Evolutionary conservation across 345 rosid species (phyloP).

Genomic region (Fremontodendron californicum): DNA sequence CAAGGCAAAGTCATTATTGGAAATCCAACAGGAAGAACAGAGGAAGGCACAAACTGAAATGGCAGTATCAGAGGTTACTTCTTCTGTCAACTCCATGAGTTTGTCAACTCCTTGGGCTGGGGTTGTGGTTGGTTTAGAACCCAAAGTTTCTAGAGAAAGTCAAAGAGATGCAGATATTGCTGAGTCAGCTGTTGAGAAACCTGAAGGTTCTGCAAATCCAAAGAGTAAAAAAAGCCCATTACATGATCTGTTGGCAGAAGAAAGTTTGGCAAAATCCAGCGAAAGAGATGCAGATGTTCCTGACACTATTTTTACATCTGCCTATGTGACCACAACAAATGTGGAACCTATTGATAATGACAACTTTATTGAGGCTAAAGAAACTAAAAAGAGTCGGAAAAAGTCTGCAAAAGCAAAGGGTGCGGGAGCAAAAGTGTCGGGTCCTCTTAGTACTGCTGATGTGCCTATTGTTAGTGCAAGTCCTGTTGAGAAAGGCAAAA

Average conservation of each 20-base stretch:
- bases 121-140: conserved; percentile 49
- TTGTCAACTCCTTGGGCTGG: conserved; percentile 76
- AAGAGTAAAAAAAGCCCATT: conserved; percentile 62
- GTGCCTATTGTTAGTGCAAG: conserved; percentile 47
- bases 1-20: conserved; percentile 86
- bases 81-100: conserved; percentile 39
- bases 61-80: conserved; percentile 46
- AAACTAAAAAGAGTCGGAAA: conserved; percentile 83
- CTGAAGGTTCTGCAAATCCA: conserved; percentile 38
- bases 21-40: conserved; percentile 94
- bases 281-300: conserved; percentile 42
- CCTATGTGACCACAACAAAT: conserved; percentile 25
- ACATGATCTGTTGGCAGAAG: conserved; percentile 69
- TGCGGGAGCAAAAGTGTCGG: conserved; percentile 44
- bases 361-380: conserved; percentile 87
- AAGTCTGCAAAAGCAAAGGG: conserved; percentile 79
- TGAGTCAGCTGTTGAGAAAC: conserved; percentile 35
- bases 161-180: conserved; percentile 32
- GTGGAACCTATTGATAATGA: conserved; percentile 51
- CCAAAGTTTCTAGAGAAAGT: conserved; percentile 41
- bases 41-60: conserved; percentile 58
- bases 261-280: conserved; percentile 50
- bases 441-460: conserved; percentile 39
- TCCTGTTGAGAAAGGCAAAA: conserved; percentile 69
- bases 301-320: conserved; percentile 24